A percentile compares a stretch with the other conserved stretches of the same genome.
Conservation (phyloP, 2,329 filamentous ascomycete genomes). For the Neodidymelliopsis sp. region DNA sequence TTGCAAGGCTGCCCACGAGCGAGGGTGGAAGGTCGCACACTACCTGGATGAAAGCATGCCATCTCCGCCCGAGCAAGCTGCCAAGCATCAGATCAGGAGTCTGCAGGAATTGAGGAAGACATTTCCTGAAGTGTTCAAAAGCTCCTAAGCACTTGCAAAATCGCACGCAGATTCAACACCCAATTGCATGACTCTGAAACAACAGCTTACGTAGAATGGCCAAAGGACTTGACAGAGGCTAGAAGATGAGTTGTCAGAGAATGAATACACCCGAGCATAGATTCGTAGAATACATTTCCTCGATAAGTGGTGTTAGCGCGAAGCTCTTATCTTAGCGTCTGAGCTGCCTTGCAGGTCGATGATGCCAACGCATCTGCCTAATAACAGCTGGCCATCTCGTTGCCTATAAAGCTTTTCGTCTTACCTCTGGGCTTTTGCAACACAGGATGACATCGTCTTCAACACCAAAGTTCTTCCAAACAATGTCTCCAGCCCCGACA, state of each 20-base stretch:
- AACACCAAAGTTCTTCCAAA: slow-evolving; percentile 48
- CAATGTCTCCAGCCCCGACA: slow-evolving; percentile 36
- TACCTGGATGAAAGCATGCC: slow-evolving; percentile 79
- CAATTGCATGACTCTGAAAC: background rate
- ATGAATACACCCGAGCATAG: no score
- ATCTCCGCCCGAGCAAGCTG: slow-evolving; percentile 69
- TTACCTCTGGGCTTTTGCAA: background rate
- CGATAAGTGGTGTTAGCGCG: background rate
- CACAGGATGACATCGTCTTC: slow-evolving; percentile 27
- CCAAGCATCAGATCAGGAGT: slow-evolving; percentile 76
- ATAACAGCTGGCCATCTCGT: background rate
- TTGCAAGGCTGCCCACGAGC: slow-evolving; percentile 74
- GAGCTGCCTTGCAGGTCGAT: slow-evolving; percentile 14
- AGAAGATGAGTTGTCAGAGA: no score
- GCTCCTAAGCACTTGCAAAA: slow-evolving; percentile 3
- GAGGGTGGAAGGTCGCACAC: slow-evolving; percentile 88
- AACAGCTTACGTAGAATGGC: no score
- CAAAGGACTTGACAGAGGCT: no score
- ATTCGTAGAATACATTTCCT: no score
- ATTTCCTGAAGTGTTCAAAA: slow-evolving; percentile 88
- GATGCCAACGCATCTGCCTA: slow-evolving; percentile 18
- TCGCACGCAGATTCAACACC: background rate
- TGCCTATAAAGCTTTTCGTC: no score
- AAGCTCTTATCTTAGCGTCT: slow-evolving; percentile 13
- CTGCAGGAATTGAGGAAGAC: slow-evolving; percentile 76